Percentiles rank a stretch among this genome's conserved stretches.
Conservation (phyloP, 176 grass and related monocot genomes). For the Phyllostachys edulis region DNA sequence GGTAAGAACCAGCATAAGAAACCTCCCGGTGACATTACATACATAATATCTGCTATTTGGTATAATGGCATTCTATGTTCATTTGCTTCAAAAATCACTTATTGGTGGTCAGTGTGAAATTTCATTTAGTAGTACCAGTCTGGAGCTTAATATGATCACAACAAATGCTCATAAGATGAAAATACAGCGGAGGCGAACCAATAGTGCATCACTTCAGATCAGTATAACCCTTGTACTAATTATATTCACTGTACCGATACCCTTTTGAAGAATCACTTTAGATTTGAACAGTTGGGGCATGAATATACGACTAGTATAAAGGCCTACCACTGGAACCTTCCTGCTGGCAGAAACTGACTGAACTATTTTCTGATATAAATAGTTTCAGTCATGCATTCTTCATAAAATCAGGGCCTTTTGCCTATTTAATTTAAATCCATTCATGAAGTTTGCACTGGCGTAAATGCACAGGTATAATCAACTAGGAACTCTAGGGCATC, state of each 20-base stretch:
- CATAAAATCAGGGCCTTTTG: neutral
- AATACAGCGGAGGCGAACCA: neutral
- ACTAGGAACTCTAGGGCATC: conserved; percentile 17
- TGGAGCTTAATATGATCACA: neutral
- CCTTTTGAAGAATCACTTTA: neutral
- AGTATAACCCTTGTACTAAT: neutral
- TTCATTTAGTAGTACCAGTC: neutral
- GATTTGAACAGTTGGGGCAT: neutral
- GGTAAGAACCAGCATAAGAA: conserved; percentile 34
- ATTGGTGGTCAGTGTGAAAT: neutral
- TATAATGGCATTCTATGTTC: neutral
- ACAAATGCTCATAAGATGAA: neutral
- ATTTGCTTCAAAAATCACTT: conserved; percentile 21
- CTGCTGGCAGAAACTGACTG: neutral
- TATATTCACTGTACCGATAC: neutral
- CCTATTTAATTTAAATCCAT: neutral
- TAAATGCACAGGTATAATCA: neutral
- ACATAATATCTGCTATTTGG: neutral
- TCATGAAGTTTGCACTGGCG: neutral
- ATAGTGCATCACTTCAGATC: neutral
- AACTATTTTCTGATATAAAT: neutral
- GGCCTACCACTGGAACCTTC: neutral
- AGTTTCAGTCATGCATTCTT: neutral
- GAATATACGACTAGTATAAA: neutral
- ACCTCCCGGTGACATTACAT: neutral